Conservation (phyloP, 768 basidiomycete genomes). For the Suillus clintonianus region DNA sequence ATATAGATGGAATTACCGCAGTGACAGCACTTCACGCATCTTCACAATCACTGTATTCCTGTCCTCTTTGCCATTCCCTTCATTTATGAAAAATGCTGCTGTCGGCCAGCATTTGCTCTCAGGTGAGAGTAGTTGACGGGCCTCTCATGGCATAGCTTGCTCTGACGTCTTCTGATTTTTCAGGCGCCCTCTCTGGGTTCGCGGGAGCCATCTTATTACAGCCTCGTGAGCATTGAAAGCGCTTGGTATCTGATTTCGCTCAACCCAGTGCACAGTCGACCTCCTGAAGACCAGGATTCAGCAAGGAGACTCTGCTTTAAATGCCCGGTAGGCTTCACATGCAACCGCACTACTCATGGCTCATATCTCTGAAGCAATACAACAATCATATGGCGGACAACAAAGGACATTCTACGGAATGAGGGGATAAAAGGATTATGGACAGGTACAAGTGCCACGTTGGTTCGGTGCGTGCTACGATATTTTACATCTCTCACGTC, state of each 20-base stretch:
- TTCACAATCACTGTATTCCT: no score
- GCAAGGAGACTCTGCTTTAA: conserved; percentile 61
- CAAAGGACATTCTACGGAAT: conserved; percentile 57
- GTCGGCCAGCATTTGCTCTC: conserved; percentile 31
- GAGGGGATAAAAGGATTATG: conserved; percentile 78
- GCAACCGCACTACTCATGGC: neutral
- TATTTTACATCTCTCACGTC: neutral
- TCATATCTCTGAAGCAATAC: conserved; percentile 29
- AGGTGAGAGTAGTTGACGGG: conserved; percentile 8
- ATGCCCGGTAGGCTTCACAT: conserved; percentile 36
- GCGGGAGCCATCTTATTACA: conserved; percentile 75
- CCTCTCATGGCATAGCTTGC: neutral
- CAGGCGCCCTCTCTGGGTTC: conserved; percentile 80
- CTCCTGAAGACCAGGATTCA: conserved; percentile 91
- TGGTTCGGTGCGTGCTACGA: conserved; percentile 54
- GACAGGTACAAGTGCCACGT: conserved; percentile 84
- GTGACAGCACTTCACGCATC: no score
- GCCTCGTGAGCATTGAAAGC: conserved; percentile 54
- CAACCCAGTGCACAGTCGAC: conserved; percentile 57
- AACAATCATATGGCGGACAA: conserved; percentile 48
- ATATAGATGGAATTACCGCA: no score
- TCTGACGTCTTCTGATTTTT: neutral
- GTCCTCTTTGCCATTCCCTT: no score
- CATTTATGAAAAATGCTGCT: conserved; percentile 26
- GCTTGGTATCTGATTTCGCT: neutral